phyloP scores from a whole-genome alignment of 2,329 filamentous ascomycete genomes.

The Orbilia blumenaviensis region DNA sequence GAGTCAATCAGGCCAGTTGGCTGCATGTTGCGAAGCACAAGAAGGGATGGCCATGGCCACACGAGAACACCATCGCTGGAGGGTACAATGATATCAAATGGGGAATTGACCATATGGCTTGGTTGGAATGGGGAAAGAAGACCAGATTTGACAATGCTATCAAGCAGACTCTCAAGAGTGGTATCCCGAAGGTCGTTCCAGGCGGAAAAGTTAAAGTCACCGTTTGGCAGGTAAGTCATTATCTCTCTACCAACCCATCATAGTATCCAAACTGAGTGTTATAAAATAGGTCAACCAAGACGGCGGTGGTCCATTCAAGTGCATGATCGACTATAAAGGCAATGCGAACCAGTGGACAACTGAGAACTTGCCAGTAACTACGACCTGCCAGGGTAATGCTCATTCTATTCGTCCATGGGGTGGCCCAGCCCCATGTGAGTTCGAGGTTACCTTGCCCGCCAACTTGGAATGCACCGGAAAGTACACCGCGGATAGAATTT shows the following conservation, averaged over 20 bases:
- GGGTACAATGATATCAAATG: not conserved
- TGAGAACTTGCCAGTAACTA: not conserved
- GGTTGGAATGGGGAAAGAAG: not conserved
- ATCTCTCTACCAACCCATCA: too few species aligned
- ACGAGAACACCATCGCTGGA: not conserved
- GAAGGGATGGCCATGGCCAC: not conserved
- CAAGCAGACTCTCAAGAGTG: not conserved
- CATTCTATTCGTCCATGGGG: not conserved
- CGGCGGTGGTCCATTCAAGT: conserved; percentile 68
- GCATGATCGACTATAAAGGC: conserved; percentile 66
- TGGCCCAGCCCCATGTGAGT: not conserved
- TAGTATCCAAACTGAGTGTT: too few species aligned
- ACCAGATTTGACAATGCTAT: not conserved
- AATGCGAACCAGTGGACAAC: conserved; percentile 54
- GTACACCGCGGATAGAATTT: not conserved
- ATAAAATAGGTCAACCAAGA: too few species aligned
- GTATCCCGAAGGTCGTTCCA: conserved; percentile 65
- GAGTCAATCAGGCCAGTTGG: not conserved
- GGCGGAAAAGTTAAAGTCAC: conserved; percentile 65
- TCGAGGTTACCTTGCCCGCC: not conserved
- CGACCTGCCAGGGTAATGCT: not conserved
- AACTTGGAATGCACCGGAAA: not conserved
- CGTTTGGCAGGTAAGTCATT: conserved; percentile 67
- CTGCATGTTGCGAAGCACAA: not conserved
- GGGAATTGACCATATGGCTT: not conserved